Percentiles rank a stretch among this genome's conserved stretches.
Evolutionary conservation across 108 stramenopile species (phyloP).

Genomic region (Mediolabrus comicus): DNA sequence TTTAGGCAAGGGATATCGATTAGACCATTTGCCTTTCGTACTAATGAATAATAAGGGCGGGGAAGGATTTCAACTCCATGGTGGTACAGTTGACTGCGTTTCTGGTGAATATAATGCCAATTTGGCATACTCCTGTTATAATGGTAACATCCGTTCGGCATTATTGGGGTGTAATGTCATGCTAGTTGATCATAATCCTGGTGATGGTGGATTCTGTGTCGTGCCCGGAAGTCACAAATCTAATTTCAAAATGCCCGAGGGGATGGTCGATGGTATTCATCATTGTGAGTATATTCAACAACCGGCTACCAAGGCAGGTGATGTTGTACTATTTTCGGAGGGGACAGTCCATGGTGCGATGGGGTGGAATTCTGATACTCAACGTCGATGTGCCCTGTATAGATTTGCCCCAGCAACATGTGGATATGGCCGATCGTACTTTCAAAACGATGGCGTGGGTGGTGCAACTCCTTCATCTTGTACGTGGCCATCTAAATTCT

Average conservation of each 20-base stretch:
- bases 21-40: slow-evolving; percentile 90
- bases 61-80: slow-evolving; percentile 91
- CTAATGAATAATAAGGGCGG: slow-evolving; percentile 81
- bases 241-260: slow-evolving; percentile 84
- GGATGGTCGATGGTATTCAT: slow-evolving; percentile 83
- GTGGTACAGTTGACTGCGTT: slow-evolving; percentile 83
- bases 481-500: slow-evolving; percentile 75
- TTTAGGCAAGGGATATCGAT: slow-evolving; percentile 87
- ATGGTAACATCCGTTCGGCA: slow-evolving; percentile 65
- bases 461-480: not conserved
- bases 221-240: slow-evolving; percentile 91
- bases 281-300: slow-evolving; percentile 80
- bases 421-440: slow-evolving; percentile 87
- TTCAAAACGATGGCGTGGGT: slow-evolving; percentile 65
- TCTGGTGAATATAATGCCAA: slow-evolving; percentile 83
- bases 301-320: slow-evolving; percentile 89
- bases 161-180: slow-evolving; percentile 84
- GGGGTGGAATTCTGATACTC: slow-evolving; percentile 67
- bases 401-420: slow-evolving; percentile 83
- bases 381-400: slow-evolving; percentile 81
- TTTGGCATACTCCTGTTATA: slow-evolving; percentile 81
- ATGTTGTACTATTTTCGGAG: slow-evolving; percentile 89
- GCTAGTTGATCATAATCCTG: slow-evolving; percentile 80
- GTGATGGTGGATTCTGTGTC: slow-evolving; percentile 90
- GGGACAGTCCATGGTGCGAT: slow-evolving; percentile 92